phyloP scores from a whole-genome alignment of 1,284 basidiomycete species.

The Fistulinella cinereoalba region DNA sequence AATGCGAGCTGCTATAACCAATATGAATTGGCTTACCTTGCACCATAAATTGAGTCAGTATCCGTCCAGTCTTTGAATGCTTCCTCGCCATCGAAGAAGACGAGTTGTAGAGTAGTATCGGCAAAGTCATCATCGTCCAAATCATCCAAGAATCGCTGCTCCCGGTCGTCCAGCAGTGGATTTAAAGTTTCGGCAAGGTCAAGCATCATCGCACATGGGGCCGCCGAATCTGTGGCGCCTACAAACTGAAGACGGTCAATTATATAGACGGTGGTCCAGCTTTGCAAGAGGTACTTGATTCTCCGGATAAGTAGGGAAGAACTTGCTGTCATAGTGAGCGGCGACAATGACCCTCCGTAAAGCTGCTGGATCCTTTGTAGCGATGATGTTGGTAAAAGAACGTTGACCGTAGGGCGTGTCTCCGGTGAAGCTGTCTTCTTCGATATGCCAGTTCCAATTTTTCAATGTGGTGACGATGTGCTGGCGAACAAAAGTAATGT shows the following conservation, averaged over 20 bases:
- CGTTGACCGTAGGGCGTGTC: slow-evolving; percentile 83
- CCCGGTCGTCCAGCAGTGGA: slow-evolving; percentile 65
- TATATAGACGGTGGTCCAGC: neutral
- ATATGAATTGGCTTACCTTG: slow-evolving; percentile 51
- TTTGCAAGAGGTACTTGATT: slow-evolving; percentile 56
- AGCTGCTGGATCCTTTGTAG: slow-evolving; percentile 90
- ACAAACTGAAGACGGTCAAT: slow-evolving; percentile 64
- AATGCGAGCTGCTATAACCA: neutral
- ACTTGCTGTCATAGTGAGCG: slow-evolving; percentile 97
- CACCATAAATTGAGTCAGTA: slow-evolving; percentile 91
- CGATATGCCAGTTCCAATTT: slow-evolving; percentile 79
- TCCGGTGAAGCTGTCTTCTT: slow-evolving; percentile 76
- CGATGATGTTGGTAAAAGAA: slow-evolving; percentile 88
- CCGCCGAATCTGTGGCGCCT: slow-evolving; percentile 97
- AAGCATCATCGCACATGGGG: slow-evolving; percentile 91
- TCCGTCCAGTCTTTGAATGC: slow-evolving; percentile 90
- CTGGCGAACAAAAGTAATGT: slow-evolving; percentile 75
- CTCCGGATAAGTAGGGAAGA: slow-evolving; percentile 66
- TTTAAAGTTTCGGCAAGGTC: slow-evolving; percentile 83
- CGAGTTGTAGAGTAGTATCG: slow-evolving; percentile 86
- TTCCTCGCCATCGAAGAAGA: slow-evolving; percentile 99
- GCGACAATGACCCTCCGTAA: slow-evolving; percentile 81
- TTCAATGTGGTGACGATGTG: slow-evolving; percentile 72
- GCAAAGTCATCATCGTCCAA: slow-evolving; percentile 61
- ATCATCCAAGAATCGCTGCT: slow-evolving; percentile 53